Base-by-base conservation (phyloP, 2,329 filamentous ascomycete species). In the Mycocentrospora acerina region DNA sequence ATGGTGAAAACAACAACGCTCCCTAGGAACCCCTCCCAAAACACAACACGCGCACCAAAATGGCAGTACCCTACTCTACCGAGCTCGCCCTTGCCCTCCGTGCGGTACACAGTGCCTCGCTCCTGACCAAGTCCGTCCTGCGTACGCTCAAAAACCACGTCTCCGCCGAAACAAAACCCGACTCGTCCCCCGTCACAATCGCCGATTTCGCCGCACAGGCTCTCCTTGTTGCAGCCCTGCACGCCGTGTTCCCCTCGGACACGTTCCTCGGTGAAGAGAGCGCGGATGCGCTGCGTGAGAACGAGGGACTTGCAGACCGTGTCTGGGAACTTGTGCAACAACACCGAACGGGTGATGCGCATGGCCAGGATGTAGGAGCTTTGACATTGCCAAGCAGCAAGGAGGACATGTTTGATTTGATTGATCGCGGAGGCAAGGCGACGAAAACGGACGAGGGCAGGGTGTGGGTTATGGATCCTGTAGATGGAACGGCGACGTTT, bases 141-240 rank as follows among this genome's bases (percentile, higher is more conserved):
- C 69, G 69, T 28, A 62, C 67, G 14, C 68, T 75, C n/a, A 69
- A 72, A 46, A 76, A 77, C 49, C 50, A 51, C 36, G 59, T 64
- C 32, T 70, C 69, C 39, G 71, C 70, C 15, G 68, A 81, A 35
- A 72, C 76, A 54, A 83, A 84, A 58, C 70, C 69, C 39, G 81
- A 84, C 58, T 67, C 72, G 32, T 77, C 75, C 0, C 81, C 81
- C 16, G 81, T 85, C 34, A 83, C 81, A 1, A 74, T 81, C 25
- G 80, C 79, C 42, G 81, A 84, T 57, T 83, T 83, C 55, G 80
- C 78, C 27, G 76, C 78, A 2, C 81, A 85, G 59, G 80, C 80
- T 8, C 68, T 83, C 24, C 72, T 85, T 51, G 82, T 82, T 51
- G 70, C 69, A 39, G 74, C 77, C 18, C 65, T 83, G 30, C 78